Evolutionary conservation across 192 early-diverging fungal species (phyloP), one percentile per base, ranked within the genome.

Genomic region (Coemansia sp.): DNA sequence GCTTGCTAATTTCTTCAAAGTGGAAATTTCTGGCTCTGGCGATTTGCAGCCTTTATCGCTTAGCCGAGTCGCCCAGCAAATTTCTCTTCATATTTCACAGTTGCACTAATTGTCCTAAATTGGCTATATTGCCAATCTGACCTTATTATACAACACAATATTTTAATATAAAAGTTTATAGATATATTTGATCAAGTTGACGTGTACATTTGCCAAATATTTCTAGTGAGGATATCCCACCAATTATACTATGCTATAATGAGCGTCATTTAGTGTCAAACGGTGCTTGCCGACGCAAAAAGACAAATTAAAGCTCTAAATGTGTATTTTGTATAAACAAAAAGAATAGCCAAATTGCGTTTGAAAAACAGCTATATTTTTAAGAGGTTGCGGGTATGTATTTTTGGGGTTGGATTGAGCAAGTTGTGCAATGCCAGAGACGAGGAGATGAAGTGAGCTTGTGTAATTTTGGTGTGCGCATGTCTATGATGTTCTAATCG

Each of bases 61-160:
- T 3, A 22, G 35, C 5, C 53, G 48, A n/a, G 50, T 73, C 10
- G 65, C 70, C 4, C 38, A 48, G 11, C 65, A 73, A 38, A 73
- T 73, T 17, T 38, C 59, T 3, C 48, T 56, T 35, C 70, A 67
- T 37, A 67, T 73, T 35, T 39, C 39, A 10, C 50, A 54, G 6
- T 25, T 52, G 19, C 60, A 52, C 17, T 62, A 17, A 25, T 35
- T 52, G 15, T 45, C 41, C 14, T n/a, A n/a, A 45, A 45, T 7
- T 53, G 24, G 14, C 12, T 53, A 53, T 27, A 24, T 25, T 24
- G 14, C 24, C 17, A 53, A 53, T 53, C 19, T 53, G 4, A 2
- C 51, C 24, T 24, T 53, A 27, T 53, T 35, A 35, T 6, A 35
- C 32, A 35, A 35, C 6, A 35, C 32, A 35, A 35, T 8, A 6